Evolutionary conservation across 345 rosid genomes (phyloP).

Genomic region (Gossypium thurberi): DNA sequence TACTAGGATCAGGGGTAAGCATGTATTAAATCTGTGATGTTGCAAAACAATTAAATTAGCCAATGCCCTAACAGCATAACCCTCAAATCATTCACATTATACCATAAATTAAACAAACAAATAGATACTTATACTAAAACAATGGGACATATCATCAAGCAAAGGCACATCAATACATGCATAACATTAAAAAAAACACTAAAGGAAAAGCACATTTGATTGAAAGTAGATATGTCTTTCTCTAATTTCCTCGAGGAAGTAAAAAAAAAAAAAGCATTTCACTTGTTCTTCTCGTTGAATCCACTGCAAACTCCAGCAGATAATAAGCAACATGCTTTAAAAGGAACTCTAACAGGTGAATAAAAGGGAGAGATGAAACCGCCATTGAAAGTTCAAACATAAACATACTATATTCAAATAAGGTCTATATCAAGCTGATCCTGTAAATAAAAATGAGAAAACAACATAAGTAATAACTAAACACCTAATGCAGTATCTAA

Average conservation of each 20-base stretch:
- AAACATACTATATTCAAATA: neutral
- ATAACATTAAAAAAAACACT: neutral
- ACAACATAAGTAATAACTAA: neutral
- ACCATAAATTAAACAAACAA: neutral
- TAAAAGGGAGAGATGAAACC: neutral
- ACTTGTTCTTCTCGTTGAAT: conserved; percentile 6
- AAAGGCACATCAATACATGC: neutral
- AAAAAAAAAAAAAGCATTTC: conserved; percentile 1
- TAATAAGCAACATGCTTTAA: neutral
- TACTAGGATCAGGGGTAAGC: neutral
- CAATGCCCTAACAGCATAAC: neutral
- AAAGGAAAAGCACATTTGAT: conserved; percentile 16
- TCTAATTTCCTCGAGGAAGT: conserved; percentile 14
- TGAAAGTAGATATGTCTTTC: conserved; percentile 1
- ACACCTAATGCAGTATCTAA: no score
- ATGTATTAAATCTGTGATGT: neutral
- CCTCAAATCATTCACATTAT: neutral
- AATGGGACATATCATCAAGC: neutral
- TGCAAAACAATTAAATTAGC: neutral
- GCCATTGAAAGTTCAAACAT: neutral
- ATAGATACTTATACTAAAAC: neutral
- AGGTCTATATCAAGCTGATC: neutral
- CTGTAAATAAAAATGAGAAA: neutral
- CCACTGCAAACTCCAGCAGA: neutral
- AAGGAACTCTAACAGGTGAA: conserved; percentile 9